Evolutionary conservation across 139 green algal species (phyloP).

Genomic region (Picocystis salinarum): DNA sequence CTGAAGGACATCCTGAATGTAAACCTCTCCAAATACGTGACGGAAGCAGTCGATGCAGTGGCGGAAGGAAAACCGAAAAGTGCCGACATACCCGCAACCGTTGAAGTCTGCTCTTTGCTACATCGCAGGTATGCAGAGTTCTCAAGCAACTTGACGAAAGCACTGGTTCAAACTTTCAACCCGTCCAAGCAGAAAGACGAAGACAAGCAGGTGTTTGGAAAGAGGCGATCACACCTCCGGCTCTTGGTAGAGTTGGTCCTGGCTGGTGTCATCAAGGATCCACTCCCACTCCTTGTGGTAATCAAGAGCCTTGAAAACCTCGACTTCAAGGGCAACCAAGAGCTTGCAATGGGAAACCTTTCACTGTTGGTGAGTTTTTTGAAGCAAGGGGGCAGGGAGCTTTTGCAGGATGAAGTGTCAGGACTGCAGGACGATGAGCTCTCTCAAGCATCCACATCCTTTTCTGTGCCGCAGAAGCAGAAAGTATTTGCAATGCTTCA

Average conservation of each 20-base stretch:
- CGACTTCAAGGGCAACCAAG: slow-evolving; percentile 26
- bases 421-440: slow-evolving; percentile 2
- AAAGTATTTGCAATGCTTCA: no score
- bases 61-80: slow-evolving; percentile 58
- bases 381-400: slow-evolving; percentile 33
- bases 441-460: slow-evolving; percentile 2
- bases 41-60: slow-evolving; percentile 63
- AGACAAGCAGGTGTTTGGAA: slow-evolving; percentile 23
- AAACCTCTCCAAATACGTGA: slow-evolving; percentile 84
- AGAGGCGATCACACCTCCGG: slow-evolving; percentile 40
- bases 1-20: slow-evolving; percentile 48
- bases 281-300: slow-evolving; percentile 26
- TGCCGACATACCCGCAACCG: slow-evolving; percentile 52
- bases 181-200: neutral
- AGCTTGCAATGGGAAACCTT: slow-evolving; percentile 25
- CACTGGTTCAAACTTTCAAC: slow-evolving; percentile 18
- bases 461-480: no score
- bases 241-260: slow-evolving; percentile 68
- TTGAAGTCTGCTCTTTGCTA: slow-evolving; percentile 55
- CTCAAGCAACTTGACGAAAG: slow-evolving; percentile 14
- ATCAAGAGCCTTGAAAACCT: slow-evolving; percentile 25
- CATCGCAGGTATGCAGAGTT: slow-evolving; percentile 74
- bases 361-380: slow-evolving; percentile 46
- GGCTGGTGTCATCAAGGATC: slow-evolving; percentile 33
- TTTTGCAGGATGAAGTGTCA: slow-evolving; percentile 29